A percentile compares a stretch with the other conserved stretches of the same genome.
phyloP scores from a whole-genome alignment of 164 flowering plant species.

The Aristolochia californica region DNA sequence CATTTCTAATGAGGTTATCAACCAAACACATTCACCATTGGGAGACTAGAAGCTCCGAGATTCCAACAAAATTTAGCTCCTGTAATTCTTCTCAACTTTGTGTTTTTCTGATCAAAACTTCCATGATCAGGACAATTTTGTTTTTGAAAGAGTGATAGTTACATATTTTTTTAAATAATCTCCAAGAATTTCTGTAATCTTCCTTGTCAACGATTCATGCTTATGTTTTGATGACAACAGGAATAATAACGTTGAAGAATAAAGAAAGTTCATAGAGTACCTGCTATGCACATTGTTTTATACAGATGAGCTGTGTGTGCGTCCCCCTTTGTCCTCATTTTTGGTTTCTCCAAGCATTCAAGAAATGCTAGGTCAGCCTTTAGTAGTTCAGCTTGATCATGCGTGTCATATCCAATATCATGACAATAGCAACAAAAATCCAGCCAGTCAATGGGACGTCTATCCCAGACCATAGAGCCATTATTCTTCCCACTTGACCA shows the following conservation, averaged over 20 bases:
- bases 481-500: constrained; percentile 94
- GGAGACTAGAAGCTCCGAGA: too few relatives aligned
- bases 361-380: constrained; percentile 91
- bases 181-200: not conserved
- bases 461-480: constrained; percentile 81
- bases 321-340: constrained; percentile 53
- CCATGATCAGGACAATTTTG: too few relatives aligned
- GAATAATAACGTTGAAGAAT: not conserved
- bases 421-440: constrained; percentile 96
- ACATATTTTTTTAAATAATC: not conserved
- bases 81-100: not conserved
- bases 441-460: constrained; percentile 85
- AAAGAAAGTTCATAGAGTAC: constrained; percentile 19
- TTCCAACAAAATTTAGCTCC: not conserved
- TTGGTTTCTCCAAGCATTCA: constrained; percentile 79
- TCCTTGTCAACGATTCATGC: not conserved
- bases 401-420: constrained; percentile 80
- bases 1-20: too few relatives aligned
- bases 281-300: constrained; percentile 79
- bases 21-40: too few relatives aligned
- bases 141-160: not conserved
- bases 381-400: constrained; percentile 75
- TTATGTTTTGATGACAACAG: not conserved
- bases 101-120: too few relatives aligned
- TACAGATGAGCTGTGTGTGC: constrained; percentile 48